Percentiles rank a stretch among this genome's conserved stretches.
These are phyloP conservation scores for Vachellia pachyceras DNA, from an alignment of 306 rosid species.

Conservation along the genomic window DNA sequence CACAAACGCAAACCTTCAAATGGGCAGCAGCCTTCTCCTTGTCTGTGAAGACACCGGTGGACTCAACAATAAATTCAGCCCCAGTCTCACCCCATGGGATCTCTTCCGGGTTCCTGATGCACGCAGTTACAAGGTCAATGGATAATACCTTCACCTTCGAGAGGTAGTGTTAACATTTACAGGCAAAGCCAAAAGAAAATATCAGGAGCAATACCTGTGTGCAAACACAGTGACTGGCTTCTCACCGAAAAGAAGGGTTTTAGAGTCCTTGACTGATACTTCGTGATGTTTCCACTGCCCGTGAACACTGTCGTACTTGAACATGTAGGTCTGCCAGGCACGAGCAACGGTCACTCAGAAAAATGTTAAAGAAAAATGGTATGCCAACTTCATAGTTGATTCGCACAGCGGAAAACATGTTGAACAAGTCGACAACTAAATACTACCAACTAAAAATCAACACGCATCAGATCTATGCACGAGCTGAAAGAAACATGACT, in stretches of 20 bases:
- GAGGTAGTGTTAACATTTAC: background rate
- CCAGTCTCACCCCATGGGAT: slow-evolving; percentile 67
- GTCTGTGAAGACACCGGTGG: slow-evolving; percentile 67
- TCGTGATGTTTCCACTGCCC: slow-evolving; percentile 81
- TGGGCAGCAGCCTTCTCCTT: slow-evolving; percentile 69
- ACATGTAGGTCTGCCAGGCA: slow-evolving; percentile 66
- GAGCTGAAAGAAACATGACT: background rate
- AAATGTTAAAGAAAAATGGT: too few species aligned
- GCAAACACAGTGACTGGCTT: slow-evolving; percentile 64
- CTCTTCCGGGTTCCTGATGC: slow-evolving; percentile 63
- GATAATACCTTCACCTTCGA: background rate
- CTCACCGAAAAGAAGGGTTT: slow-evolving; percentile 73
- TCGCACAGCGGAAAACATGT: background rate
- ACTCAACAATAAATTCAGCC: slow-evolving; percentile 63
- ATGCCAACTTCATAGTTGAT: background rate
- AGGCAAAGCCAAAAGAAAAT: background rate
- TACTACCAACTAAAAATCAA: background rate
- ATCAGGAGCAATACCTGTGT: slow-evolving; percentile 47
- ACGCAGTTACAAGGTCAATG: background rate
- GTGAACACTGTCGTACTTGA: slow-evolving; percentile 80
- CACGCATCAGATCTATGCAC: slow-evolving; percentile 11
- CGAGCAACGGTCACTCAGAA: background rate
- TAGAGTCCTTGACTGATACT: slow-evolving; percentile 52
- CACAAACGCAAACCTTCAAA: slow-evolving; percentile 55
- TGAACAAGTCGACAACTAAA: background rate